Evolutionary conservation across 768 basidiomycete species (phyloP), one percentile per base, ranked within the genome.

Genomic region (Boletus bicolor): DNA sequence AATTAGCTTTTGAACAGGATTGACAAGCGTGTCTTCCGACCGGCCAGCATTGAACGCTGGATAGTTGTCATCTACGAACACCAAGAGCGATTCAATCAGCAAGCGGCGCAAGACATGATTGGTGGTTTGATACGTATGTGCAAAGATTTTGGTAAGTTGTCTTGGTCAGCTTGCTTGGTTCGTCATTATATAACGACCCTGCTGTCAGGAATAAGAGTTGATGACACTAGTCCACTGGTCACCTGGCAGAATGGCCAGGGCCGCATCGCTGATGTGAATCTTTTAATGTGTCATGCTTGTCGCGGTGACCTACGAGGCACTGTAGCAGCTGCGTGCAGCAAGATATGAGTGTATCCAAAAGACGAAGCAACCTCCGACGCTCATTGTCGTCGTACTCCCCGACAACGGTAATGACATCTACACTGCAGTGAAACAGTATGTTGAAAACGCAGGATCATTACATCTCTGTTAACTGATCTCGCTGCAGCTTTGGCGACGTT

Each of bases 351-450:
- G 79, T 55, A 70, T 67, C 45, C 61, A 69, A 28, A 77, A 74
- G 62, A 71, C 70, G 34, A 70, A 70, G 9, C 68, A 63, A 6
- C 71, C 74, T 0, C 87, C 89, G 0, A 75, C 73, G 8, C 75
- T 92, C 3, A 75, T 90, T 26, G 81, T 91, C 1, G 79, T 84
- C 28, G 68, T 92, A 39, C 76, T 92, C 19, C 91, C 89, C 0
- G 86, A 91, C 57, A 81, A 81, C 2, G 86, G 84, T 1, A 84
- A 86, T 41, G 88, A 92, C 49, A 81, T 90, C 10, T 92, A 92
- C 61, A 84, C 79, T 2, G 82, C 83, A 19, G 80, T 91, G 26
- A 92, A 92, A 72, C 85, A 90, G 89, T 92, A 64, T 58, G 84
- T 77, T 52, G 19, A 45, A 32, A 49, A 26, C 2, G 19, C 19